Conservation (phyloP, 768 basidiomycete species). For the Pleurotus citrinopileatus region DNA sequence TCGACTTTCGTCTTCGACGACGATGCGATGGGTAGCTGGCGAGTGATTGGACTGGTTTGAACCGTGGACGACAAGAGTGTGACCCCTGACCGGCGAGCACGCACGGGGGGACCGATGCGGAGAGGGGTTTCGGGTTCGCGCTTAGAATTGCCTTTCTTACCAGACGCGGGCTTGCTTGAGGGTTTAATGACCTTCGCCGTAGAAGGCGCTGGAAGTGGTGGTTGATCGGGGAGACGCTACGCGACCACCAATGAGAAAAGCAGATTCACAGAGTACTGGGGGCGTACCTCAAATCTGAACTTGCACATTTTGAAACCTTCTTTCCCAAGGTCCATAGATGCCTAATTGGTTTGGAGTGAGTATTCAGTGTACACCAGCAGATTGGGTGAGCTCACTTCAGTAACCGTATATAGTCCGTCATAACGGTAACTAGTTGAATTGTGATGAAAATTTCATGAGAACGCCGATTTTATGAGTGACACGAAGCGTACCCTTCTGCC, state of each 20-base stretch:
- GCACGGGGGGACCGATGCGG: no score
- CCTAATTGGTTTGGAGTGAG: conserved; percentile 21
- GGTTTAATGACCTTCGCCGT: not conserved
- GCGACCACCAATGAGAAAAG: not conserved
- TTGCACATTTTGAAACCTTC: conserved; percentile 28
- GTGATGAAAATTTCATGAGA: no score
- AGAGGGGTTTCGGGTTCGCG: no score
- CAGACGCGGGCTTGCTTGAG: not conserved
- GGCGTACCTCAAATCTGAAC: conserved; percentile 25
- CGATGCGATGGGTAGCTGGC: not conserved
- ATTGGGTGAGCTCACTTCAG: conserved; percentile 21
- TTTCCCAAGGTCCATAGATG: conserved; percentile 24
- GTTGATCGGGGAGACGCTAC: not conserved
- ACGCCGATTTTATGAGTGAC: no score
- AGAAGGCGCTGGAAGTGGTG: not conserved
- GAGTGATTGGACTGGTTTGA: no score
- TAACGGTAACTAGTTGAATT: conserved; percentile 45
- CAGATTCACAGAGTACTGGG: not conserved
- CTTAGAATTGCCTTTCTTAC: no score
- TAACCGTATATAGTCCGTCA: conserved; percentile 39
- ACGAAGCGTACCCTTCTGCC: conserved; percentile 23
- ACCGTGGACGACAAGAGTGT: no score
- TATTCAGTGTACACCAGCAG: not conserved
- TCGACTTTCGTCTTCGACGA: not conserved
- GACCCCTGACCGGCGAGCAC: no score